phyloP scores from a whole-genome alignment of 2,329 filamentous ascomycete species.

The Balansia obtecta region DNA sequence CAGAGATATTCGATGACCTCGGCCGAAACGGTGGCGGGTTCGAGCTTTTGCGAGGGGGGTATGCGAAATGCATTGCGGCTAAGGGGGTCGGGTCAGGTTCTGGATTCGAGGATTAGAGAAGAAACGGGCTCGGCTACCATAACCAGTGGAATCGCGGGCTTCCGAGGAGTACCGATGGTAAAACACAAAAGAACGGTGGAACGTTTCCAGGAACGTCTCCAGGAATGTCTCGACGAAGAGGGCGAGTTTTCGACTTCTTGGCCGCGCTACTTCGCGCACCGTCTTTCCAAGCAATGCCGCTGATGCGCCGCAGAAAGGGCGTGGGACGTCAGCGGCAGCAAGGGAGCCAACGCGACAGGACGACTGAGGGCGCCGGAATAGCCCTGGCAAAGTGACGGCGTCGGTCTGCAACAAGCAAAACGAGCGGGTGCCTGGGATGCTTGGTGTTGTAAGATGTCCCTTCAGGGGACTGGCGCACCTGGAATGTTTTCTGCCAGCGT shows the following conservation, averaged over 20 bases:
- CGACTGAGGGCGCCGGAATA: neutral
- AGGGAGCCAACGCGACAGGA: neutral
- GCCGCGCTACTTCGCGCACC: neutral
- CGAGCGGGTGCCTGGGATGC: neutral
- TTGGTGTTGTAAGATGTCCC: neutral
- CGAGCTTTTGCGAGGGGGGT: constrained; percentile 75
- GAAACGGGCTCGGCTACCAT: neutral
- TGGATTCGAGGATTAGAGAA: neutral
- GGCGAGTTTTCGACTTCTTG: neutral
- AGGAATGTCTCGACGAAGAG: too few relatives aligned
- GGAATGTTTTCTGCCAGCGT: neutral
- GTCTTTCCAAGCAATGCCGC: neutral
- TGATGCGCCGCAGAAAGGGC: neutral
- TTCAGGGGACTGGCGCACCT: neutral
- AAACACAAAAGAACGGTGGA: too few relatives aligned
- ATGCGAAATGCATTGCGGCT: constrained; percentile 71
- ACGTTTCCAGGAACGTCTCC: too few relatives aligned
- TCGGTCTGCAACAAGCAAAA: neutral
- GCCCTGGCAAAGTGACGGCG: neutral
- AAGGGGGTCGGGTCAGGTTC: neutral
- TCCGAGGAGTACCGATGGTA: too few relatives aligned
- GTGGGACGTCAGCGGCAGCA: neutral
- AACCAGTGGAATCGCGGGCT: too few relatives aligned
- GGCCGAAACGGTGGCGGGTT: constrained; percentile 59
- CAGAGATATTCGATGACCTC: constrained; percentile 40